Base-by-base conservation (phyloP, 305 asterid species). In the Galium porrigens region DNA sequence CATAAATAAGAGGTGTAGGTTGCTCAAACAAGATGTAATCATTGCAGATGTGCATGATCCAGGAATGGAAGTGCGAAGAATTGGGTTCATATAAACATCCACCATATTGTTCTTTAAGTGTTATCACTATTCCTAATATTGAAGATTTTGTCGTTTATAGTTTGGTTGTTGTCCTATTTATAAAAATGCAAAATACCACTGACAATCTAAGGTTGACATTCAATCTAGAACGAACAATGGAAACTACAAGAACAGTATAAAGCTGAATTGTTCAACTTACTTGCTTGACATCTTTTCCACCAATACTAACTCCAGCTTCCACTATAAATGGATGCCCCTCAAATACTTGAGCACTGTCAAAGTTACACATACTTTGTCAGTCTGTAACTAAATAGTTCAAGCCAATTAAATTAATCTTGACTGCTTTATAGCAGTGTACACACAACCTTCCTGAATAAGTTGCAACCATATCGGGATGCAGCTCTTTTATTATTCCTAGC, bases 391-490 rank as follows among this genome's bases (percentile, higher is more conserved):
- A 57, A 51, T 52, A 68, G 67, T 44, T 11, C 46, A 71, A 49
- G 48, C 18, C 32, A 25, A 46, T 4, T 36, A 53, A 51, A 68
- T 3, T 15, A 48, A 42, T 29, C 7, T 4, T 2, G 29, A 17
- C 8, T 6, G 48, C 11, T 64, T 48, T 60, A 51, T 66, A 59
- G 15, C 57, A 55, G 64, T 39, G 65, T 29, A 57, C 58, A 37
- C 48, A 54, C 67, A 65, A 89, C 97, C 97, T 89, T 84, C 94
- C 97, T 56, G 97, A 85, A 82, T 82, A 85, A 67, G 97, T 89
- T 56, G 97, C 97, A 70, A 89, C 94, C 97, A 89, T 84, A 73
- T 89, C 97, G 48, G 97, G 97, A 73, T 87, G 95, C 75, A 89
- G 76, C 77, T 89, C 97, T 81, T 89, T 89, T 72, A 87, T 80